Conservation (phyloP, 768 basidiomycete genomes). For the Xerocomus brunneocitrinus region DNA sequence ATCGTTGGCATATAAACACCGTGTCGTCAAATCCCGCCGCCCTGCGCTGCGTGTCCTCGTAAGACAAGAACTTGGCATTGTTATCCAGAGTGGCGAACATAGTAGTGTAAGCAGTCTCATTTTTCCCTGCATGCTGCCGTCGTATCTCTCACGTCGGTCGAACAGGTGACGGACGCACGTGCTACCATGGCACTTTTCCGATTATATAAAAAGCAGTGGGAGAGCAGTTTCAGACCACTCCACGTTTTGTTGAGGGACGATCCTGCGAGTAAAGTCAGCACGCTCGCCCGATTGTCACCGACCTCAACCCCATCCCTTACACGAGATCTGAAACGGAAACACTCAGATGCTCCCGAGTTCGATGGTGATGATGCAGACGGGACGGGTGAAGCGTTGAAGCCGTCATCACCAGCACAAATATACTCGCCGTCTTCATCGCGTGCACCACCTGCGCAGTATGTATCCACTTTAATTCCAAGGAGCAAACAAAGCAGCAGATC, state of each 20-base stretch:
- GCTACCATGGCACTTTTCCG: constrained; percentile 95
- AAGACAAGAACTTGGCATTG: constrained; percentile 68
- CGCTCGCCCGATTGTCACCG: background rate
- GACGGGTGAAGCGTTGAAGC: background rate
- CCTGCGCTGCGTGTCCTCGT: constrained; percentile 78
- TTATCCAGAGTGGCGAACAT: constrained; percentile 88
- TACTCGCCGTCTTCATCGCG: background rate
- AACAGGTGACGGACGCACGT: constrained; percentile 84
- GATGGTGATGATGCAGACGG: background rate
- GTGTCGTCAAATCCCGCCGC: constrained; percentile 56
- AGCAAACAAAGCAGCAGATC: background rate
- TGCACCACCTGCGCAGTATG: background rate
- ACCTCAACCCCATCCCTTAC: background rate
- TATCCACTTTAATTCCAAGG: background rate
- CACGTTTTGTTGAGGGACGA: background rate
- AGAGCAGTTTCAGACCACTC: constrained; percentile 38
- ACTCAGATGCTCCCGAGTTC: background rate
- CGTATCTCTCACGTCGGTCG: background rate
- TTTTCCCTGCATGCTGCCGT: background rate
- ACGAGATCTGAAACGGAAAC: constrained; percentile 16
- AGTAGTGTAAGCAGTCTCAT: constrained; percentile 59
- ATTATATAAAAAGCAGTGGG: constrained; percentile 79
- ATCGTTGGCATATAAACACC: constrained; percentile 52
- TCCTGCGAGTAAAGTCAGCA: background rate
- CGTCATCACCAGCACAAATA: background rate